Evolutionary conservation across 2,329 filamentous ascomycete species (phyloP).

Genomic region (Fusarium aywerte): DNA sequence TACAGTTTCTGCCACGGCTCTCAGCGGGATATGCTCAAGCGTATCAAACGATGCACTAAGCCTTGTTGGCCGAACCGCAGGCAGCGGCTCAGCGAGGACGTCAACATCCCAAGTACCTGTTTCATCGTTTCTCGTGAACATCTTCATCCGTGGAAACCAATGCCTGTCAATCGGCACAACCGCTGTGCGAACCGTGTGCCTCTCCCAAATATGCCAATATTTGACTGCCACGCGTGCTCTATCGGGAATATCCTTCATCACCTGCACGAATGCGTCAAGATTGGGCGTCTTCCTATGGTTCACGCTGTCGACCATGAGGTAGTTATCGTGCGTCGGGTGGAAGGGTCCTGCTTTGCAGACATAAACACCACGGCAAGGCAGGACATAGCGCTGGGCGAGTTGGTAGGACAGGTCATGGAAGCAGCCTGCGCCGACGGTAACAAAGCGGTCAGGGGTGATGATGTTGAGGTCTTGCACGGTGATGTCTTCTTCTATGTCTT

Average conservation of each 20-base stretch:
- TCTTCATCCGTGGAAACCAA: slow-evolving; percentile 93
- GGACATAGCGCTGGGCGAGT: slow-evolving; percentile 91
- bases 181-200: slow-evolving; percentile 88
- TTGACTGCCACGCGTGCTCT: slow-evolving; percentile 20
- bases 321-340: slow-evolving; percentile 7
- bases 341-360: slow-evolving; percentile 56
- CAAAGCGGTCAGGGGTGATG: slow-evolving; percentile 95
- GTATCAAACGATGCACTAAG: slow-evolving; percentile 90
- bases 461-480: slow-evolving; percentile 87
- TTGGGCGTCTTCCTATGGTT: slow-evolving; percentile 85
- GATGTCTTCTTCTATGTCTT: slow-evolving; percentile 86
- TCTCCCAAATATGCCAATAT: slow-evolving; percentile 26
- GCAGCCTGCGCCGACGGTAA: slow-evolving; percentile 89
- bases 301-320: slow-evolving; percentile 72
- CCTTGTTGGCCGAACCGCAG: slow-evolving; percentile 75
- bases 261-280: slow-evolving; percentile 69
- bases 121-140: slow-evolving; percentile 88
- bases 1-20: slow-evolving; percentile 89
- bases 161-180: slow-evolving; percentile 94
- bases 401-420: slow-evolving; percentile 98
- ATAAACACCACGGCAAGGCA: slow-evolving; percentile 92
- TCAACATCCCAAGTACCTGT: slow-evolving; percentile 95
- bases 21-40: slow-evolving; percentile 85
- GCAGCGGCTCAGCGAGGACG: slow-evolving; percentile 82
- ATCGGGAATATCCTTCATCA: slow-evolving; percentile 24